Evolutionary conservation across 2,329 filamentous ascomycete species (phyloP), one percentile per base, ranked within the genome.

Genomic region (Fusarium sp.): DNA sequence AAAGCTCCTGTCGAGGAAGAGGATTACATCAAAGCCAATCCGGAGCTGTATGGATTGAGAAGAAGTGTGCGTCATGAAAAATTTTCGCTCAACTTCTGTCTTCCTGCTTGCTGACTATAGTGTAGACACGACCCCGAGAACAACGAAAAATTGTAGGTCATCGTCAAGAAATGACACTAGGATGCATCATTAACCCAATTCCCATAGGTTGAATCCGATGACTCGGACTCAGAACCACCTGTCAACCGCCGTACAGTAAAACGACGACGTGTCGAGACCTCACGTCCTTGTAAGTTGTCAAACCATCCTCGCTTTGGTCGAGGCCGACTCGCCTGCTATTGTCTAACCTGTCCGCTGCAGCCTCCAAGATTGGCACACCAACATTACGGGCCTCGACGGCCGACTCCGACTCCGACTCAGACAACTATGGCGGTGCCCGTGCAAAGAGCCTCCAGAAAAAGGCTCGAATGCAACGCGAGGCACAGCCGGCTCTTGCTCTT

Each of bases 21-120:
- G 63, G 91, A 94, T 48, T 94, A 90, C 77, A 97, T 98, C 75
- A 88, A 91, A 75, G 92, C 93, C 77, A 97, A 99, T 76, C 96
- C 96, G 46, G 94, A 97, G 81, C 85, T 99, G 11, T 99, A 98
- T 83, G 96, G 96, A 49, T 86, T 99, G 73, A 90, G 96, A 74
- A 89, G 96, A 83, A 99, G 96, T 84, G 94, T 96, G 90, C 69
- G 92, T 81, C 54, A n/a, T 65, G 71, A 73, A 73, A 75, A 64
- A 3, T 54, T 70, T 71, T 69, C 68, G 61, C 68, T 32, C 54
- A 27, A 64, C 52, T 56, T 54, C 44, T 52, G 44, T 59, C 49
- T 53, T 57, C 29, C 14, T 73, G 73, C 79, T 83, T 71, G 83
- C 79, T 71, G 55, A 69, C 62, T 32, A 57, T 49, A 45, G 44